phyloP scores from a whole-genome alignment of 106 monocot genomes.

The Acorus gramineus region DNA sequence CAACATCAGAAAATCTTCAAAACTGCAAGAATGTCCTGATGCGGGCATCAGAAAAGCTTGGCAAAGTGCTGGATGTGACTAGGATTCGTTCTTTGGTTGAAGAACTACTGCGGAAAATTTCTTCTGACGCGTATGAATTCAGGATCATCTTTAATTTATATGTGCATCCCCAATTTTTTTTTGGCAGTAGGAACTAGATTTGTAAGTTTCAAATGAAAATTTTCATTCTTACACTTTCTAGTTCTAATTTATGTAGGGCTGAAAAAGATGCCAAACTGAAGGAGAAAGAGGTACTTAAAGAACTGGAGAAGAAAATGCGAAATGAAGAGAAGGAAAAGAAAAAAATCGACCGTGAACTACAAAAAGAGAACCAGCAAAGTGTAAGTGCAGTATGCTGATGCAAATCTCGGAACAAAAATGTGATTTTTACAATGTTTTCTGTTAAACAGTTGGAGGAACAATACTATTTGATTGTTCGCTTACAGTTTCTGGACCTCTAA shows the following conservation, averaged over 20 bases:
- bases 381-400: slow-evolving; percentile 22
- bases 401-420: no score
- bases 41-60: slow-evolving; percentile 50
- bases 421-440: not conserved
- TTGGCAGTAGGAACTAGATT: not conserved
- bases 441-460: no score
- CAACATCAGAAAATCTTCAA: slow-evolving; percentile 19
- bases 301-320: slow-evolving; percentile 34
- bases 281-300: slow-evolving; percentile 56
- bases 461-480: no score
- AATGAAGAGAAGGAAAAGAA: slow-evolving; percentile 54
- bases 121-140: slow-evolving; percentile 34
- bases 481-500: no score
- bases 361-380: slow-evolving; percentile 46
- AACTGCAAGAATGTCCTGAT: slow-evolving; percentile 21
- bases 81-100: slow-evolving; percentile 53
- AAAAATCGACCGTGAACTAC: slow-evolving; percentile 46
- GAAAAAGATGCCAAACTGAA: slow-evolving; percentile 47
- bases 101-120: slow-evolving; percentile 40
- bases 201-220: not conserved
- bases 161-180: not conserved
- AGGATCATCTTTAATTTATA: not conserved
- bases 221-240: slow-evolving; percentile 2
- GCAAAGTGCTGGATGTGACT: slow-evolving; percentile 26
- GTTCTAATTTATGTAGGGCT: slow-evolving; percentile 32